These are phyloP conservation scores for Ceratocystis diversiconidia DNA, from an alignment of 2,329 filamentous ascomycete genomes.

Conservation along the genomic window DNA sequence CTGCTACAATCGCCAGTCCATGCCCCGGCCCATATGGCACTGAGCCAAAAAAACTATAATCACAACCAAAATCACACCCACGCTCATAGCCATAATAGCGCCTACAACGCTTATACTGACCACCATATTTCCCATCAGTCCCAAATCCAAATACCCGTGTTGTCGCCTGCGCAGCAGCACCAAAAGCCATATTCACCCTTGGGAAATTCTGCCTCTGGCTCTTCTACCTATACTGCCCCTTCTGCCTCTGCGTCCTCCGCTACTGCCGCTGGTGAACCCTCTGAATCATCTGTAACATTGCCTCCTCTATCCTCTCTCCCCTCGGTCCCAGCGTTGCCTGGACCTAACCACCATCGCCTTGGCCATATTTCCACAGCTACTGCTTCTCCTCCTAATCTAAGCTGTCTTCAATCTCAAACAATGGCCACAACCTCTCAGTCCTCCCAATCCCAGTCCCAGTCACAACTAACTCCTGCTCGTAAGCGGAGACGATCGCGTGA, in stretches of 20 bases:
- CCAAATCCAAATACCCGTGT: conserved; percentile 19
- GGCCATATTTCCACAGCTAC: conserved; percentile 4
- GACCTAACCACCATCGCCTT: conserved; percentile 11
- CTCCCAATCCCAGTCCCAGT: conserved; percentile 19
- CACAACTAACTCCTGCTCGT: conserved; percentile 20
- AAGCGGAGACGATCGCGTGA: conserved; percentile 46
- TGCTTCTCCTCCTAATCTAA: conserved; percentile 14
- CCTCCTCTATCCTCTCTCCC: conserved; percentile 23
- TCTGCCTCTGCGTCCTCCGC: conserved; percentile 24
- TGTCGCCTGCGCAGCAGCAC: conserved; percentile 21
- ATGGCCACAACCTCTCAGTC: conserved; percentile 20
- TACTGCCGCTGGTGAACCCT: too few species aligned
- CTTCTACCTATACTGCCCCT: conserved; percentile 21
- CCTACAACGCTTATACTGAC: conserved; percentile 11
- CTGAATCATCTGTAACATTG: conserved; percentile 25
- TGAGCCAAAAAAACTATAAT: conserved; percentile 6
- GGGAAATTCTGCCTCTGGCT: neutral
- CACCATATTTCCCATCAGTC: conserved; percentile 35
- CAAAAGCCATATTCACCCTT: conserved; percentile 15
- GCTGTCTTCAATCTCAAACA: conserved; percentile 5
- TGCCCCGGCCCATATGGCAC: conserved; percentile 7
- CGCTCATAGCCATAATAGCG: conserved; percentile 4
- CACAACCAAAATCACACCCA: neutral
- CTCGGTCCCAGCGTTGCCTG: conserved; percentile 13
- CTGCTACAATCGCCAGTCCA: conserved; percentile 10